Base-by-base conservation (phyloP, 495 filamentous ascomycete species). In the Beverwykella pulmonaria region DNA sequence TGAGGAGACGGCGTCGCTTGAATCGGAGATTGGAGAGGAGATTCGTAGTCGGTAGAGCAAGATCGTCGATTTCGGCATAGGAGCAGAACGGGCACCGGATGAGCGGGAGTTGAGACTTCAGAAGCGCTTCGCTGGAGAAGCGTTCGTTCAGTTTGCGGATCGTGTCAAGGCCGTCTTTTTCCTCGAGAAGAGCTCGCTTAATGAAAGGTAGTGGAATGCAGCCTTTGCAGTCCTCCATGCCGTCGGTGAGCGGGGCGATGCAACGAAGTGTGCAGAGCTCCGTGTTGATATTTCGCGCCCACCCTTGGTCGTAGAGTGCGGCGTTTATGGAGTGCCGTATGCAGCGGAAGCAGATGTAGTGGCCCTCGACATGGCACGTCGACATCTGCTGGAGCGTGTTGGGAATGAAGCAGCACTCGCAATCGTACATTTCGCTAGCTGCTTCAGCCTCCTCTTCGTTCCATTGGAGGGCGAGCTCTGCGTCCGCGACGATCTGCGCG, bases 271-370 rank as follows among this genome's bases (percentile, higher is more conserved):
- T 88, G 29, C 89, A 88, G 29, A 79, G 84, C 57, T 86, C 83
- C 50, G 84, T 74, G 64, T 94, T 81, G 56, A 97, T 87, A 61
- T 83, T 93, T n/a, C 88, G 84, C 58, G 83, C 82, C 92, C 92
- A 96, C 34, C 91, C 90, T 73, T 98, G 94, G 0, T 94, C 94
- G 76, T 93, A 98, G 0, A 98, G 74, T 8, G 92, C 91, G 74
- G 97, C 93, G 44, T 87, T 85, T 30, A 91, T 82, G 44, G 90
- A 87, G 59, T 87, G 84, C 57, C 87, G 86, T 26, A 98, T 87
- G 72, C 94, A 98, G 23, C 81, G 81, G 74, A 91, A 91, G 79
- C 94, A 98, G 63, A 97, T 84, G 73, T 92, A 83, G 79, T 98
- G 94, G 22, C 85, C 85, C 29, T 84, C 81, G 23, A 79, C 75